These are phyloP conservation scores for Colletotrichum tamarilloi DNA, from an alignment of 2,329 filamentous ascomycete genomes.

Conservation along the genomic window DNA sequence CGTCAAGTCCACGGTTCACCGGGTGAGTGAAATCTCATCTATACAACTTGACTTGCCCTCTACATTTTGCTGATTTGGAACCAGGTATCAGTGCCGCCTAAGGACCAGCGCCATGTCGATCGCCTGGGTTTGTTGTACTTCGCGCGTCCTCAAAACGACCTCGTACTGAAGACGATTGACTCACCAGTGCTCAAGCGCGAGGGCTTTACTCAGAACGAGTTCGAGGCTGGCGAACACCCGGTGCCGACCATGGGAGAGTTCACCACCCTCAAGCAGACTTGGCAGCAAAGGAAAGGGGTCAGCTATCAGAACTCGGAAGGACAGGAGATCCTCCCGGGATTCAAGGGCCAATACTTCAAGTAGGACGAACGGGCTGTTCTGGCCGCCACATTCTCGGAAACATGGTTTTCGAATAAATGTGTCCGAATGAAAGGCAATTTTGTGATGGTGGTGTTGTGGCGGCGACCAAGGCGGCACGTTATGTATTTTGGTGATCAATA, in stretches of 20 bases:
- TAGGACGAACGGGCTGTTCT: neutral
- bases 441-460: too few species aligned
- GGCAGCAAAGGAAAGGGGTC: conserved; percentile 47
- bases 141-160: conserved; percentile 55
- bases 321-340: conserved; percentile 48
- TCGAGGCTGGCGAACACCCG: conserved; percentile 45
- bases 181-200: conserved; percentile 49
- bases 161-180: conserved; percentile 50
- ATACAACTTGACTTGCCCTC: accelerated
- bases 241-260: conserved; percentile 52
- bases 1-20: conserved; percentile 55
- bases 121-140: conserved; percentile 63
- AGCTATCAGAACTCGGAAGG: conserved; percentile 43
- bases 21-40: conserved; percentile 37
- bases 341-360: conserved; percentile 41
- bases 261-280: conserved; percentile 49
- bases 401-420: too few species aligned
- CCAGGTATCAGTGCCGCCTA: conserved; percentile 50
- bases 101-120: conserved; percentile 56
- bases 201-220: conserved; percentile 50
- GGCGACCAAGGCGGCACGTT: too few species aligned
- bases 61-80: too few species aligned
- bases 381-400: neutral
- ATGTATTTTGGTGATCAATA: too few species aligned
- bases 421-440: too few species aligned